These are phyloP conservation scores for Trichosporon coremiiforme DNA, from an alignment of 1,284 basidiomycete species.

Conservation along the genomic window DNA sequence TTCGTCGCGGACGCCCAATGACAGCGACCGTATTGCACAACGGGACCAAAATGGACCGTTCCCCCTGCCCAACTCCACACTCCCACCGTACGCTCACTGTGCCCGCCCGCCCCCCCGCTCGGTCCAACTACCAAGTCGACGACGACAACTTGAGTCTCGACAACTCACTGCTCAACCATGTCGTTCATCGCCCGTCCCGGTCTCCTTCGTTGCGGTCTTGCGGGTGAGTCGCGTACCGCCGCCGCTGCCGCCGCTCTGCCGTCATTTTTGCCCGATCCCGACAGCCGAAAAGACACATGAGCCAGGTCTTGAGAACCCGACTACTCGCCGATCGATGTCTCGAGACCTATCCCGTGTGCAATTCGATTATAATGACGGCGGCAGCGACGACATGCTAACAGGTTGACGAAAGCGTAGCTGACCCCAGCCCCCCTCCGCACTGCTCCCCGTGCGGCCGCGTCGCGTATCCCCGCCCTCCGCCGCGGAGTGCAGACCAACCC, in stretches of 20 bases:
- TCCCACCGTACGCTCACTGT: constrained; percentile 15
- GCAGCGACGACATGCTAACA: not conserved
- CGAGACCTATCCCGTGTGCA: not conserved
- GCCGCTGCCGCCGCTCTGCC: not conserved
- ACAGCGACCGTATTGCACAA: not conserved
- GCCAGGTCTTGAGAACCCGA: not conserved
- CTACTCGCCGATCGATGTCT: no score
- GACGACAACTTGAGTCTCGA: constrained; percentile 10
- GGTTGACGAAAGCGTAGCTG: no score
- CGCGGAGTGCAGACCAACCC: constrained; percentile 40
- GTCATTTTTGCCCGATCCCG: not conserved
- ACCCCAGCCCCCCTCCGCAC: constrained; percentile 30
- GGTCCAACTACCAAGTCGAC: constrained; percentile 8
- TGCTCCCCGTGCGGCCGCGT: constrained; percentile 15
- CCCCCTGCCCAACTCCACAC: not conserved
- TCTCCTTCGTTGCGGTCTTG: constrained; percentile 32
- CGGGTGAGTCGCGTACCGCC: constrained; percentile 23
- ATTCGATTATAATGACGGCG: not conserved
- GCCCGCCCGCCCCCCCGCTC: constrained; percentile 18
- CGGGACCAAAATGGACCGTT: constrained; percentile 1
- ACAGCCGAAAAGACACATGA: not conserved
- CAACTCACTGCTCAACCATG: constrained; percentile 20
- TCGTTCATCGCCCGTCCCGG: constrained; percentile 32
- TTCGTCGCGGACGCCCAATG: not conserved
- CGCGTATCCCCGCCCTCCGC: constrained; percentile 20